Conservation (phyloP, 2,329 filamentous ascomycete species). For the Lachnellula occidentalis region DNA sequence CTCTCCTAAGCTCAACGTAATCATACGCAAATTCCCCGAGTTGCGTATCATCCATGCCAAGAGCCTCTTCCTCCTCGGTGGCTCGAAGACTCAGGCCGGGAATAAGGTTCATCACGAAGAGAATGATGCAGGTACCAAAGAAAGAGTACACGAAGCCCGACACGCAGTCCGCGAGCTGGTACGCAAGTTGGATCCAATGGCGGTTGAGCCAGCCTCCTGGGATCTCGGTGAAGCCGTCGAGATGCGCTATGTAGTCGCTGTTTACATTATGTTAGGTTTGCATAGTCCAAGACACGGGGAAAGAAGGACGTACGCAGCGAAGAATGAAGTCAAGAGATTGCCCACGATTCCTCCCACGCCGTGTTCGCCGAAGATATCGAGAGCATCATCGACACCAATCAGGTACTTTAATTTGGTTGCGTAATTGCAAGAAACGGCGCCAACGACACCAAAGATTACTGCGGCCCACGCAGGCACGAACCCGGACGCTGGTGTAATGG, state of each 20-base stretch:
- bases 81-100: slow-evolving; percentile 71
- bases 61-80: slow-evolving; percentile 70
- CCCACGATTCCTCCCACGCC: slow-evolving; percentile 72
- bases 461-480: slow-evolving; percentile 83
- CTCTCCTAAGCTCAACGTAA: slow-evolving; percentile 62
- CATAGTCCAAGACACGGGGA: not conserved
- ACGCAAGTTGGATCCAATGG: slow-evolving; percentile 77
- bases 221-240: slow-evolving; percentile 66
- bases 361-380: slow-evolving; percentile 86
- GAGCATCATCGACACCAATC: slow-evolving; percentile 72
- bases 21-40: slow-evolving; percentile 96
- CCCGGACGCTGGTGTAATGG: slow-evolving; percentile 81
- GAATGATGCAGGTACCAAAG: slow-evolving; percentile 68
- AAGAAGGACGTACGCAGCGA: slow-evolving; percentile 47
- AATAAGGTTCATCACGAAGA: slow-evolving; percentile 74
- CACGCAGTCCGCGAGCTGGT: slow-evolving; percentile 78
- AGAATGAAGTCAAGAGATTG: slow-evolving; percentile 74
- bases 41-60: slow-evolving; percentile 84
- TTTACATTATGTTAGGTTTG: not conserved
- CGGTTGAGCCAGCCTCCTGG: slow-evolving; percentile 76
- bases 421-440: slow-evolving; percentile 77
- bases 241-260: slow-evolving; percentile 68
- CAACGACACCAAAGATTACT: slow-evolving; percentile 70
- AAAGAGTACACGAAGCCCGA: slow-evolving; percentile 76
- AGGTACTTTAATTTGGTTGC: slow-evolving; percentile 88